Conservation (phyloP, 768 basidiomycete genomes). For the Guyanaporus albipodus region DNA sequence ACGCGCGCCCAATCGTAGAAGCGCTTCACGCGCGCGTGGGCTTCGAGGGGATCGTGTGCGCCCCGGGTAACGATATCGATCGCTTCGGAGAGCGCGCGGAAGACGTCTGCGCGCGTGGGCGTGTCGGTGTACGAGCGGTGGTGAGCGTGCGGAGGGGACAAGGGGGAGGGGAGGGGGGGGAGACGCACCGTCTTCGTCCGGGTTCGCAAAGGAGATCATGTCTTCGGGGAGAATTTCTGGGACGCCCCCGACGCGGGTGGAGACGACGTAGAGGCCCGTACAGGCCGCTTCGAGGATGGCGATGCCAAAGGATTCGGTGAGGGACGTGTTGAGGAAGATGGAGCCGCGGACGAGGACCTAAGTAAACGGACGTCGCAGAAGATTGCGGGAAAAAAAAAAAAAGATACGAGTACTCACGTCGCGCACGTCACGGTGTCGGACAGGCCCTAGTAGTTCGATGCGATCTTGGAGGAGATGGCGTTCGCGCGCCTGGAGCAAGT, state of each 20-base stretch:
- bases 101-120: slow-evolving; percentile 49
- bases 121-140: background rate
- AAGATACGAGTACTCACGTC: slow-evolving; percentile 46
- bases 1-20: slow-evolving; percentile 91
- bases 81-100: slow-evolving; percentile 78
- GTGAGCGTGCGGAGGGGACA: background rate
- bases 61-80: slow-evolving; percentile 64
- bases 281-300: slow-evolving; percentile 97
- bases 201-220: slow-evolving; percentile 93
- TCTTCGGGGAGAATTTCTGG: slow-evolving; percentile 92
- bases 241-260: slow-evolving; percentile 91
- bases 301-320: slow-evolving; percentile 96
- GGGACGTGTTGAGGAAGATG: slow-evolving; percentile 92
- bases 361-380: too few species aligned
- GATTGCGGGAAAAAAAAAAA: too few species aligned
- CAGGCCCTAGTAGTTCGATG: slow-evolving; percentile 82
- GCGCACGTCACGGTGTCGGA: slow-evolving; percentile 79
- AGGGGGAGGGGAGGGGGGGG: background rate
- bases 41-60: slow-evolving; percentile 66
- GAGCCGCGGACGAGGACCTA: slow-evolving; percentile 84
- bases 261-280: slow-evolving; percentile 90
- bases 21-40: slow-evolving; percentile 70
- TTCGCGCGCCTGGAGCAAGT: slow-evolving; percentile 94
- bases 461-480: slow-evolving; percentile 85
- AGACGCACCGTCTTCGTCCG: slow-evolving; percentile 83